Evolutionary conservation across 208 protist species (phyloP), one percentile per base, ranked within the genome.

Genomic region (Wallacemonas sp.): DNA sequence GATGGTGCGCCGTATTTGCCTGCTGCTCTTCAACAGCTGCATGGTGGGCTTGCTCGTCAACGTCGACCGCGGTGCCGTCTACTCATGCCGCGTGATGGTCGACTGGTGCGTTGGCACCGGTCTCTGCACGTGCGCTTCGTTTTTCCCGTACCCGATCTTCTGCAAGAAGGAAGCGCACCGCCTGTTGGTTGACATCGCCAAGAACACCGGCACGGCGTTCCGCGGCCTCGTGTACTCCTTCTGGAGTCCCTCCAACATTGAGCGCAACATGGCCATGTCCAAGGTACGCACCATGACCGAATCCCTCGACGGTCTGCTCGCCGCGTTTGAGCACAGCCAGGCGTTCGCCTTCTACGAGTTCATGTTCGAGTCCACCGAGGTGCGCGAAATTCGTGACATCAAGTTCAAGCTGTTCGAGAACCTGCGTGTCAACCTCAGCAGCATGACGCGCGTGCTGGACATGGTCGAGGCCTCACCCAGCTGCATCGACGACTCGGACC

Each of bases 21-120:
- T 96, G n/a, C 82, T 94, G n/a, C 74, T 96, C 3, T 94, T 94
- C 74, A 96, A 96, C 73, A 88, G 54, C 54, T 92, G 86, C 61
- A 85, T 85, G 65, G 78, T 95, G 24, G 83, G 85, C 4, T 34
- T 95, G 5, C 74, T 95, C 9, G 39, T 83, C 12, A 44, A 84
- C 43, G 41, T 61, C n/a, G 34, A 38, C 23, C 70, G 72, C 29
- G 57, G 52, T 39, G 58, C 61, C 23, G 3, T 81, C 8, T 94
- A 76, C 70, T 79, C 87, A 24, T 93, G 81, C 54, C 81, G 80
- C 8, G 85, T 96, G 11, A 92, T 96, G 87, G 83, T 77, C 27
- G 87, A 96, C 74, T 94, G 87, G 87, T 87, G 68, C 64, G 86
- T 96, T 72, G 90, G 90, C 34, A 92, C 80, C 2, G 79, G 65